Conservation (phyloP, 345 rosid genomes). For the Theobroma cacao region DNA sequence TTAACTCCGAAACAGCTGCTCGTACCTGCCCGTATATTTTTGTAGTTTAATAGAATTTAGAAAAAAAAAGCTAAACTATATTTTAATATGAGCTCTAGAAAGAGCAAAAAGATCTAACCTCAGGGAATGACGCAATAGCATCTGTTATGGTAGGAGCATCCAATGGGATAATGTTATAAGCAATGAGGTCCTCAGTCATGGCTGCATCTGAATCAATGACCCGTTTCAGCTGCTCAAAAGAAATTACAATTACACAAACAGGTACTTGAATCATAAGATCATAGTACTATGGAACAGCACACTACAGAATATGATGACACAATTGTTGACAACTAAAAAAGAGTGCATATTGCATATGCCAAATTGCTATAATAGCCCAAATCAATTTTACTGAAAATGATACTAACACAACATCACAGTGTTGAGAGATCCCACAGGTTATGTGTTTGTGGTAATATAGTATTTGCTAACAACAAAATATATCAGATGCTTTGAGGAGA, state of each 20-base stretch:
- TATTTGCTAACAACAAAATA: background rate
- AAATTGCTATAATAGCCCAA: background rate
- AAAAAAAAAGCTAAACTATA: slow-evolving; percentile 20
- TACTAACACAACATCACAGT: background rate
- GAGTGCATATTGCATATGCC: background rate
- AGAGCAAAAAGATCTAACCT: slow-evolving; percentile 44
- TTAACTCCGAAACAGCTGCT: slow-evolving; percentile 72
- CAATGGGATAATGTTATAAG: slow-evolving; percentile 85
- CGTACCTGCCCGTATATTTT: slow-evolving; percentile 51
- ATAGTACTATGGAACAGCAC: background rate
- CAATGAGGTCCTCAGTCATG: slow-evolving; percentile 89
- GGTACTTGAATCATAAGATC: slow-evolving; percentile 1
- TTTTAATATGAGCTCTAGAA: slow-evolving; percentile 8
- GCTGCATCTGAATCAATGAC: slow-evolving; percentile 89
- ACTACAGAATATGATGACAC: background rate
- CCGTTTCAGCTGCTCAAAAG: slow-evolving; percentile 63
- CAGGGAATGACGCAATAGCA: slow-evolving; percentile 68
- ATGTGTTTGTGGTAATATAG: background rate
- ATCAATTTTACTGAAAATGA: background rate
- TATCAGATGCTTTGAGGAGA: background rate
- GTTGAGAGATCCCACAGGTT: background rate
- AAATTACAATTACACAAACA: slow-evolving; percentile 6
- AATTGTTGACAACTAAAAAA: background rate
- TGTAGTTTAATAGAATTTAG: slow-evolving; percentile 14
- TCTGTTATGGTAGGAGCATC: slow-evolving; percentile 73